Evolutionary conservation across 73 alveolate species (phyloP), one percentile per base, ranked within the genome.

Genomic region (Breviolum minutum): DNA sequence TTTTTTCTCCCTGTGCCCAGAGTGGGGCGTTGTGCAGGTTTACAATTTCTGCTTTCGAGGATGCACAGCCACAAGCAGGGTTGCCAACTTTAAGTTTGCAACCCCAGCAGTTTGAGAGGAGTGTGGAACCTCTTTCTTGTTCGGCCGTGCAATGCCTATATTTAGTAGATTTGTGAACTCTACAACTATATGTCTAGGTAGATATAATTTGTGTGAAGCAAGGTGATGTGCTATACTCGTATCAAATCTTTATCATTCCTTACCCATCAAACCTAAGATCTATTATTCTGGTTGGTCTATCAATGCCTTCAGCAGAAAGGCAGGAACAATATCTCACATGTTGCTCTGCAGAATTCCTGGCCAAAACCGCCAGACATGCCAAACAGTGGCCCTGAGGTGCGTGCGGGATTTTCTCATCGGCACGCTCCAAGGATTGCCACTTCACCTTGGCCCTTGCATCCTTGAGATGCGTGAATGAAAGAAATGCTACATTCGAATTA

Each of bases 1-100:
- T 9, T 60, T 60, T 17, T 83, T 61, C 92, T 83, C 92, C 92
- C 92, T 83, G 92, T 83, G 92, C 92, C 92, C 92, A 83, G 92
- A 61, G 30, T n/a, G 69, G 13, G 10, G 92, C 10, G 92, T 76
- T 60, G 92, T 83, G 92, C 76, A 83, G 90, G 48, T 48, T 81
- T 83, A 61, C 92, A 83, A 83, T 20, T 48, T 40, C 89, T 62
- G 92, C 92, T 69, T 29, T 7, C 5, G 27, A 30, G 86, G 17
- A 20, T 54, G 61, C 76, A 6, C 48, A 17, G 92, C 73, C 71
- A 11, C 90, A 29, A 54, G 70, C 90, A 12, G 60, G 66, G 69
- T 81, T 81, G 90, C 90, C 90, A 81, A 81, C 90, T 81, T 81
- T 81, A 24, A 81, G 90, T 0, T 81, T 22, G 48, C 90, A 81